phyloP scores from a whole-genome alignment of 345 rosid species.

The Xanthoceras sorbifolium region DNA sequence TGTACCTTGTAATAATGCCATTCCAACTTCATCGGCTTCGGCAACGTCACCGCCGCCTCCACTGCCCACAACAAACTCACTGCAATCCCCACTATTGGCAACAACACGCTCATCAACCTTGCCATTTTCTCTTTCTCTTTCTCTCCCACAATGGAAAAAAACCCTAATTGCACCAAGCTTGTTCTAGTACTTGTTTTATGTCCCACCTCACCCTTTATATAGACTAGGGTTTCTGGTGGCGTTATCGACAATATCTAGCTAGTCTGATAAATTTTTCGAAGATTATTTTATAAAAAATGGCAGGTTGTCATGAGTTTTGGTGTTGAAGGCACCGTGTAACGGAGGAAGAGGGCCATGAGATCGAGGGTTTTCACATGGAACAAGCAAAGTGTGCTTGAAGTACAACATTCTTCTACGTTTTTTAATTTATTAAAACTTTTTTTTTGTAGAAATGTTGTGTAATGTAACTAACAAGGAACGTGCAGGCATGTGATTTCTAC shows the following conservation, averaged over 20 bases:
- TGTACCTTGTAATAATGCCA: slow-evolving; percentile 60
- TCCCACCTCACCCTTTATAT: slow-evolving; percentile 24
- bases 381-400: slow-evolving; percentile 24
- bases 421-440: background rate
- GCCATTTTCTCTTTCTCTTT: slow-evolving; percentile 4
- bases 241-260: slow-evolving; percentile 4
- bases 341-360: slow-evolving; percentile 12
- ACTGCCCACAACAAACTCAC: slow-evolving; percentile 33
- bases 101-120: background rate
- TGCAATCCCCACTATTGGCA: slow-evolving; percentile 29
- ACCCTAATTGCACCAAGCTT: slow-evolving; percentile 23
- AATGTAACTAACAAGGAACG: slow-evolving; percentile 22
- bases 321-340: slow-evolving; percentile 25
- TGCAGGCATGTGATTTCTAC: slow-evolving; percentile 42
- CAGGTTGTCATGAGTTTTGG: background rate
- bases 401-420: slow-evolving; percentile 32
- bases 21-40: slow-evolving; percentile 41
- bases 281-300: background rate
- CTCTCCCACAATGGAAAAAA: slow-evolving; percentile 4
- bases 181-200: too few relatives aligned
- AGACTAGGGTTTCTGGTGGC: slow-evolving; percentile 19
- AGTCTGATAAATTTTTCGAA: slow-evolving; percentile 6
- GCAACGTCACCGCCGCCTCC: slow-evolving; percentile 41
- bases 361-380: slow-evolving; percentile 39
- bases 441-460: too few relatives aligned